Base-by-base conservation (phyloP, 768 basidiomycete genomes). In the Leccinellum albellum region DNA sequence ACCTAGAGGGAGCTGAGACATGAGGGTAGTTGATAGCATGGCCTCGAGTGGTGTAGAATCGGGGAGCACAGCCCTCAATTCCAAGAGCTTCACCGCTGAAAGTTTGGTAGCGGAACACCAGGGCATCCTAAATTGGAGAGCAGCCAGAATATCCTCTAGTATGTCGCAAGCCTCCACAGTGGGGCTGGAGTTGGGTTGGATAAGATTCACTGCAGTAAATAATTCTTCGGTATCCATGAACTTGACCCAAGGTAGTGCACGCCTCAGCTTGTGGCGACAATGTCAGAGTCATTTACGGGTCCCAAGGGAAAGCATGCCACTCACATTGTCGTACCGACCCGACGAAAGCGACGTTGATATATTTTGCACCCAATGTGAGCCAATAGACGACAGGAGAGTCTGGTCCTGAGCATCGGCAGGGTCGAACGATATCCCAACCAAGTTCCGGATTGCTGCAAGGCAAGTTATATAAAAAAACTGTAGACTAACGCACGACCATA, bases 141-240 rank as follows among this genome's bases (percentile, higher is more conserved):
- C 70, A 14, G 58, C 58, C 15, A 85, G 66, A 35, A 81, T 60
- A n/a, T 65, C 65, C 9, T 75, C 70, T 29, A 81, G 58, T 1
- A 78, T 46, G 15, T 65, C 64, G 26, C 54, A 32, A 17, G 61
- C 54, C 10, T 48, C n/a, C 3, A 45, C 2, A 21, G 56, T 23
- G 44, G 28, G 42, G 21, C 61, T 59, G 4, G 55, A 52, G 40
- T 56, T 48, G 6, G 51, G 45, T 20, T 62, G 61, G 50, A 80
- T 59, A 7, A 70, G 55, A 60, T 82, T 79, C 12, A 90, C 63
- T 6, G 82, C 70, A 6, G 67, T 60, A 4, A 82, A 70, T 3
- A 84, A 65, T 15, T 77, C 76, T 3, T 71, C 61, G 3, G 70
- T 63, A 6, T 73, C 66, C 62, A 87, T 77, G 62, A 80, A 87